These are phyloP conservation scores for Sporisorium iseilematis-ciliati DNA, from an alignment of 1,284 basidiomycete genomes.

Conservation along the genomic window DNA sequence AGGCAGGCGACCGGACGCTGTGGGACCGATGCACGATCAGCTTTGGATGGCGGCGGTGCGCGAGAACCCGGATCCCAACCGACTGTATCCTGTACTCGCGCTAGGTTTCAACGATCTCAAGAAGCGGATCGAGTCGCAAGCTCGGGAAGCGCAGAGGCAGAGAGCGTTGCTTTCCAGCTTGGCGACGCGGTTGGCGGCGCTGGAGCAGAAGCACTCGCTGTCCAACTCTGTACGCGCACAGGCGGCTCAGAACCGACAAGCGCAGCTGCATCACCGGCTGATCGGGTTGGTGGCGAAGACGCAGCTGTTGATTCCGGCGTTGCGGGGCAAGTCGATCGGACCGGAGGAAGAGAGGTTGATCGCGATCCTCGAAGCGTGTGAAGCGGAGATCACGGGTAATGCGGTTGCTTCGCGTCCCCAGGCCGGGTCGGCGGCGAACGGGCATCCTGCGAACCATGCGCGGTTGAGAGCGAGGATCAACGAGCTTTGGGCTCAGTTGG, in stretches of 20 bases:
- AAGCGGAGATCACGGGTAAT: slow-evolving; percentile 60
- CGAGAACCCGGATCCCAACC: slow-evolving; percentile 65
- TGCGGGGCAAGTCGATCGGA: slow-evolving; percentile 59
- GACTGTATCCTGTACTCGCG: slow-evolving; percentile 66
- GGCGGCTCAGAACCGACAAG: slow-evolving; percentile 55
- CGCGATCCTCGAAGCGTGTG: slow-evolving; percentile 58
- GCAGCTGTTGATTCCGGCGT: slow-evolving; percentile 58
- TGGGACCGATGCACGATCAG: slow-evolving; percentile 64
- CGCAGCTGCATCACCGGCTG: slow-evolving; percentile 62
- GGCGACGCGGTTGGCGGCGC: slow-evolving; percentile 37
- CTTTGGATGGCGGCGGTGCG: slow-evolving; percentile 63
- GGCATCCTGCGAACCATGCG: slow-evolving; percentile 24
- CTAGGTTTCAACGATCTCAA: slow-evolving; percentile 66
- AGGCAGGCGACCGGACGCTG: slow-evolving; percentile 59
- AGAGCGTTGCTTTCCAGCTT: slow-evolving; percentile 40
- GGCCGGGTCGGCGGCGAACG: background rate
- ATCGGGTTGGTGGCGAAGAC: slow-evolving; percentile 50
- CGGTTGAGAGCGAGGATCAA: slow-evolving; percentile 62
- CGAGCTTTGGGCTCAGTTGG: slow-evolving; percentile 68
- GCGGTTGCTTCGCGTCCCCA: slow-evolving; percentile 6
- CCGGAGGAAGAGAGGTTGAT: slow-evolving; percentile 59
- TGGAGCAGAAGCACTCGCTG: slow-evolving; percentile 62
- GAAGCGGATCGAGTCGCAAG: slow-evolving; percentile 58
- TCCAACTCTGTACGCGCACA: slow-evolving; percentile 57
- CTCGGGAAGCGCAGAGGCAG: slow-evolving; percentile 57